Evolutionary conservation across 1,284 basidiomycete genomes (phyloP), one percentile per base, ranked within the genome.

Genomic region (Moesziomyces parantarcticus): DNA sequence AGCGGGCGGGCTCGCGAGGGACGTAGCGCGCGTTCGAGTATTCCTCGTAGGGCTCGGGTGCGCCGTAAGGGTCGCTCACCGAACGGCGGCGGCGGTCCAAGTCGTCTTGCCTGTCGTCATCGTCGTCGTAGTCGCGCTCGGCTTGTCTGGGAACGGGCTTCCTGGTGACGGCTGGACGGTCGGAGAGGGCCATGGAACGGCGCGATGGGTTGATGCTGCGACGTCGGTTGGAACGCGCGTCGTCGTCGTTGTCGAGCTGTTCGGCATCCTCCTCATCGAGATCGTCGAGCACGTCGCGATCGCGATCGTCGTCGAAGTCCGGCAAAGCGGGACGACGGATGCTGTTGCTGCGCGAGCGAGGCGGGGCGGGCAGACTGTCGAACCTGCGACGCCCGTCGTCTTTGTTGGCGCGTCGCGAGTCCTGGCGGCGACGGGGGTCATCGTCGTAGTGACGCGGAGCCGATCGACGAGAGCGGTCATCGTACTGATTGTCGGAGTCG

Each of bases 31-130:
- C 48, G 49, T 58, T 63, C 50, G 69, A 62, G 40, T 50, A 72
- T 3, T 73, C 64, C 29, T 73, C 70, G 26, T 52, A 67, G 1
- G 70, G 70, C 43, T 73, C 70, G 13, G 64, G 64, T 22, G 45
- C 52, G 13, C 52, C 57, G 29, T 56, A 42, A 8, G 63, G 69
- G 25, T 72, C 56, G 43, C 69, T 72, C 13, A 55, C 41, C 46
- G 62, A 44, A 22, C 69, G 69, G 45, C 56, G 59, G 25, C 44
- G 69, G 10, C 29, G 29, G 29, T 29, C 29, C 5, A 29, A 29
- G 29, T 29, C 29, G 29, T 11, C 29, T 9, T 29, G 29, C 11
- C 29, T 9, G 29, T 43, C 56, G n/a, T 61, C 46, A 22, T 22
- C 39, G 14, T 41, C 45, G 48, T 51, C 41, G 9, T 29, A 46